phyloP scores from a whole-genome alignment of 1,284 basidiomycete species.

The Neolentinus lepideus region DNA sequence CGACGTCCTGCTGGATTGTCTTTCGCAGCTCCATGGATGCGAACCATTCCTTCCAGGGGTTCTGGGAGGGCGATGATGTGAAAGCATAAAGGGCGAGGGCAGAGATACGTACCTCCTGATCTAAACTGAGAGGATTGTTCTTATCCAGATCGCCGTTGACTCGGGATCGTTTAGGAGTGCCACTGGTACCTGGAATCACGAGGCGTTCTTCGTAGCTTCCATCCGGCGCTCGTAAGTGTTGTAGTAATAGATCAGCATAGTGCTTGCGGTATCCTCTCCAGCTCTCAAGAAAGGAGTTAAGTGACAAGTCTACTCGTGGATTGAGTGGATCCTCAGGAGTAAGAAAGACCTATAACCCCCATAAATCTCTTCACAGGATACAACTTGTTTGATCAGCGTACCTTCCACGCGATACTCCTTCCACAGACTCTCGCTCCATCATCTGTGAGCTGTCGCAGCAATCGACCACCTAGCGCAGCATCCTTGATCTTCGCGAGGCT shows the following conservation, averaged over 20 bases:
- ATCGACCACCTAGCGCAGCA: conserved; percentile 49
- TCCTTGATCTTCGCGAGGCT: conserved; percentile 60
- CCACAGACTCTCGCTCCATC: conserved; percentile 45
- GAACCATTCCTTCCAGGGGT: conserved; percentile 94
- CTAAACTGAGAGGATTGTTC: conserved; percentile 84
- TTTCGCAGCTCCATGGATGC: conserved; percentile 78
- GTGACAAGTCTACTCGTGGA: conserved; percentile 33
- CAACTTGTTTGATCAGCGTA: conserved; percentile 22
- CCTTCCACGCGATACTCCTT: conserved; percentile 78
- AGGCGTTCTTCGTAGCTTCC: conserved; percentile 69
- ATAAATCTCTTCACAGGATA: conserved; percentile 8
- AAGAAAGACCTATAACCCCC: conserved; percentile 49
- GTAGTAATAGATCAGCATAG: conserved; percentile 44
- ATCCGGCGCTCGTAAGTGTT: conserved; percentile 72
- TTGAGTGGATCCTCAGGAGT: conserved; percentile 50
- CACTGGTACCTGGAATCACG: conserved; percentile 40
- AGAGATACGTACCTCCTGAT: conserved; percentile 54
- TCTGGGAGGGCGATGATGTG: conserved; percentile 33
- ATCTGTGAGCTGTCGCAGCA: conserved; percentile 34
- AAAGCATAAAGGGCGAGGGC: conserved; percentile 1
- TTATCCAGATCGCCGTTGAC: conserved; percentile 47
- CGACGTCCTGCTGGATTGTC: conserved; percentile 87
- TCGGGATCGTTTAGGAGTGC: conserved; percentile 23
- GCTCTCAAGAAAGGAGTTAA: conserved; percentile 32
- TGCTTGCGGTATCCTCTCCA: conserved; percentile 41